Percentiles rank a stretch among this genome's conserved stretches.
Conservation (phyloP, 306 rosid genomes). For the Spatholobus suberectus region DNA sequence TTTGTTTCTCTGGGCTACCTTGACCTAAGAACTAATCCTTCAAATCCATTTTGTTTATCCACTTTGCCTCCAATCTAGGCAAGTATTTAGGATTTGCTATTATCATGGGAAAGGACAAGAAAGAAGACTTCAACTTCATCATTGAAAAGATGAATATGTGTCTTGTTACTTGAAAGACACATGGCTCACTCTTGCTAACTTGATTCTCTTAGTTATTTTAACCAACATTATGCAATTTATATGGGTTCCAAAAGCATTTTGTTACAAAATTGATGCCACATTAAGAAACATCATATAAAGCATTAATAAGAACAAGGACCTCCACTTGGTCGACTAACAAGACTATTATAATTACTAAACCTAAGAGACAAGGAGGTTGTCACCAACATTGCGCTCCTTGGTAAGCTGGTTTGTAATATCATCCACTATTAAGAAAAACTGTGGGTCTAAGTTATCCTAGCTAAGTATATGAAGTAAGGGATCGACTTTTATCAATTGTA, state of each 20-base stretch:
- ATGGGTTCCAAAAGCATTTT: neutral
- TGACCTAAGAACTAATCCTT: neutral
- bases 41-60: neutral
- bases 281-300: neutral
- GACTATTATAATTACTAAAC: neutral
- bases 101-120: neutral
- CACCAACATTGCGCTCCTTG: neutral
- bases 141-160: neutral
- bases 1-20: neutral
- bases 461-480: no score
- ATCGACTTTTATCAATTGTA: no score
- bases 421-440: no score
- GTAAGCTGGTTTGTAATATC: no score
- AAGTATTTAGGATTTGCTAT: neutral
- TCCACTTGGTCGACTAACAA: neutral
- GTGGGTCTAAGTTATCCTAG: no score
- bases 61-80: neutral
- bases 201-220: neutral
- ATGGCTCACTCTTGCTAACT: neutral
- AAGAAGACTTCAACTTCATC: neutral
- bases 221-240: neutral
- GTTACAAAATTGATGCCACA: neutral
- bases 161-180: neutral
- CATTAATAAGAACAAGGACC: neutral
- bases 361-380: no score